Evolutionary conservation across 495 filamentous ascomycete genomes (phyloP).

Genomic region (Xylaria longipes): DNA sequence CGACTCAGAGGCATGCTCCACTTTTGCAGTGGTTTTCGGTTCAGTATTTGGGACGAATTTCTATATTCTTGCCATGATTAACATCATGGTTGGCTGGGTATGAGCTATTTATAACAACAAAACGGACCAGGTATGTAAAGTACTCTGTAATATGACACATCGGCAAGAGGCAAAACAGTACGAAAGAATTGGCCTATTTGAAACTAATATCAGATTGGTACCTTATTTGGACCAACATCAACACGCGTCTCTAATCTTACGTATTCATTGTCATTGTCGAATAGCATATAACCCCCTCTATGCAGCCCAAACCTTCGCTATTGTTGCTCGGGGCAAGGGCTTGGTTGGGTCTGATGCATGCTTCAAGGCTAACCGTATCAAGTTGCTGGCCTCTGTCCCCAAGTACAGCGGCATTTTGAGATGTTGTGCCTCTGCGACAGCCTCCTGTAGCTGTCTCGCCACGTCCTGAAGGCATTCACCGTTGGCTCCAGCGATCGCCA

Average conservation of each 20-base stretch:
- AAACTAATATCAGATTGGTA: background rate
- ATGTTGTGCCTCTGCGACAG: slow-evolving; percentile 58
- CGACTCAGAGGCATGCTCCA: background rate
- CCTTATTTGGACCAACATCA: background rate
- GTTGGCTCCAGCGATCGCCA: slow-evolving; percentile 26
- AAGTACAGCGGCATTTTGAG: slow-evolving; percentile 50
- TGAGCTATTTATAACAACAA: slow-evolving; percentile 22
- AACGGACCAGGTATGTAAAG: slow-evolving; percentile 5
- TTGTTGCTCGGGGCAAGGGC: slow-evolving; percentile 36
- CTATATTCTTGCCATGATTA: background rate
- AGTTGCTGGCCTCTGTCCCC: slow-evolving; percentile 45
- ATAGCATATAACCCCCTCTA: slow-evolving; percentile 9
- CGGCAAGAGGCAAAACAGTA: background rate
- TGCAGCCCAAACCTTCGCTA: slow-evolving; percentile 49
- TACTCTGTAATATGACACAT: background rate
- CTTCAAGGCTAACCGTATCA: slow-evolving; percentile 41
- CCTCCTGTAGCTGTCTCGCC: slow-evolving; percentile 54
- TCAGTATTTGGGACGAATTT: background rate
- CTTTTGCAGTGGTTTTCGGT: background rate
- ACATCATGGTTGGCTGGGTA: background rate
- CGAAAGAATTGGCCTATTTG: background rate
- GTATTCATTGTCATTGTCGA: background rate
- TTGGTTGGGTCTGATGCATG: slow-evolving; percentile 26
- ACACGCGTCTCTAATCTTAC: background rate
- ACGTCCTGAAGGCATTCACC: slow-evolving; percentile 46